These are phyloP conservation scores for Syzygium grande DNA, from an alignment of 345 rosid species.

Conservation along the genomic window DNA sequence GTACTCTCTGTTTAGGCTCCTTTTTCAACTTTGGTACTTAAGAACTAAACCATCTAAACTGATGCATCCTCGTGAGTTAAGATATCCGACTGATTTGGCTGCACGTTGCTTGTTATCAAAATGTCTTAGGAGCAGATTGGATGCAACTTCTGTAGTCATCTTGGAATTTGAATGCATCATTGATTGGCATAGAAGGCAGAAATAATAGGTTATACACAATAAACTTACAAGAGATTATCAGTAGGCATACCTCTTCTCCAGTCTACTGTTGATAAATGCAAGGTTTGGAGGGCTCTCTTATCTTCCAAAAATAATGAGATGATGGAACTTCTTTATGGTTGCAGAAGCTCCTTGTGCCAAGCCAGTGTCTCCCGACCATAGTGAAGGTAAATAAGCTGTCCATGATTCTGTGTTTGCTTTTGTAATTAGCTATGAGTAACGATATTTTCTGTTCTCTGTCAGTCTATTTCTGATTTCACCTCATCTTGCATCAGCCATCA, in stretches of 20 bases:
- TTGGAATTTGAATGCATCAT: neutral
- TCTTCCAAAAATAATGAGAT: neutral
- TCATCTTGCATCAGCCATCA: neutral
- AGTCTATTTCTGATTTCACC: neutral
- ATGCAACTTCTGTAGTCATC: neutral
- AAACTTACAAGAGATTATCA: neutral
- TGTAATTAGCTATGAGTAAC: neutral
- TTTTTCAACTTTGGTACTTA: neutral
- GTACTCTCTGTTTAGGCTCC: neutral
- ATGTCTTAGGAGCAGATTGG: neutral
- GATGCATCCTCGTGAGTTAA: neutral
- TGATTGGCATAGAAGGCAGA: neutral
- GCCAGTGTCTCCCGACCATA: slow-evolving; percentile 26
- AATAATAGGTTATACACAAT: neutral
- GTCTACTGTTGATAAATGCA: neutral
- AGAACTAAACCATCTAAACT: neutral
- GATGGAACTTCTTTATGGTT: neutral
- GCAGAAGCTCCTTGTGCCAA: slow-evolving; percentile 79
- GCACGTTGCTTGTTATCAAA: neutral
- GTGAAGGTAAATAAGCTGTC: slow-evolving; percentile 28
- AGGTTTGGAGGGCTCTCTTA: neutral
- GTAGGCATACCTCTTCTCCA: neutral
- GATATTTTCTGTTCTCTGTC: neutral
- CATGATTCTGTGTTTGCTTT: neutral
- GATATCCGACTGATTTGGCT: neutral